Percentiles rank a stretch among this genome's conserved stretches.
phyloP scores from a whole-genome alignment of 2,329 filamentous ascomycete species.

The Clonostachys rhizophaga region DNA sequence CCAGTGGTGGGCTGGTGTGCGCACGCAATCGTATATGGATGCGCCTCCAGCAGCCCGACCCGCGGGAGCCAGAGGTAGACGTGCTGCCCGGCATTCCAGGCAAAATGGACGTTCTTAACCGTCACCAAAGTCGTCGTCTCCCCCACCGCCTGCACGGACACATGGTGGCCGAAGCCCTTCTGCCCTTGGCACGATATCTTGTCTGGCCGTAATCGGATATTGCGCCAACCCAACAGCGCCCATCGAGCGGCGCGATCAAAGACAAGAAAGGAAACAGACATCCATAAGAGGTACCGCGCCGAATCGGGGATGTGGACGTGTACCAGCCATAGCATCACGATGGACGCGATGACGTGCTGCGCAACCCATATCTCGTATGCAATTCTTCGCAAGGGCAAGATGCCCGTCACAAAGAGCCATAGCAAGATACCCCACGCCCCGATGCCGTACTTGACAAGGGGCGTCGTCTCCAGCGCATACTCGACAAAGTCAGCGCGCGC shows the following conservation, averaged over 20 bases:
- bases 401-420: conserved; percentile 13
- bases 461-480: conserved; percentile 13
- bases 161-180: conserved; percentile 10
- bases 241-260: conserved; percentile 15
- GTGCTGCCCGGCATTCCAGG: conserved; percentile 15
- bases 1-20: conserved; percentile 35
- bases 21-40: conserved; percentile 15
- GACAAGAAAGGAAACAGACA: conserved; percentile 14
- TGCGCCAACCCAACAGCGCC: conserved; percentile 16
- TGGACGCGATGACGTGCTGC: conserved; percentile 15
- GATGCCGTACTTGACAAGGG: conserved; percentile 16
- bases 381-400: conserved; percentile 13
- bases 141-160: conserved; percentile 51
- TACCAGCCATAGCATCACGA: conserved; percentile 11
- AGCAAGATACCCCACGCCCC: conserved; percentile 15
- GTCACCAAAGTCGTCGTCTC: conserved; percentile 68
- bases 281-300: conserved; percentile 17
- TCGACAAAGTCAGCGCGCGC: conserved; percentile 14
- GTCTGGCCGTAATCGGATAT: conserved; percentile 5
- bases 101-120: conserved; percentile 27
- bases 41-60: conserved; percentile 12
- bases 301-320: conserved; percentile 15
- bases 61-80: conserved; percentile 14
- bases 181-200: conserved; percentile 6
- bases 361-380: conserved; percentile 18